Conservation (phyloP, 176 grass and related monocot genomes). For the Musa acuminata region DNA sequence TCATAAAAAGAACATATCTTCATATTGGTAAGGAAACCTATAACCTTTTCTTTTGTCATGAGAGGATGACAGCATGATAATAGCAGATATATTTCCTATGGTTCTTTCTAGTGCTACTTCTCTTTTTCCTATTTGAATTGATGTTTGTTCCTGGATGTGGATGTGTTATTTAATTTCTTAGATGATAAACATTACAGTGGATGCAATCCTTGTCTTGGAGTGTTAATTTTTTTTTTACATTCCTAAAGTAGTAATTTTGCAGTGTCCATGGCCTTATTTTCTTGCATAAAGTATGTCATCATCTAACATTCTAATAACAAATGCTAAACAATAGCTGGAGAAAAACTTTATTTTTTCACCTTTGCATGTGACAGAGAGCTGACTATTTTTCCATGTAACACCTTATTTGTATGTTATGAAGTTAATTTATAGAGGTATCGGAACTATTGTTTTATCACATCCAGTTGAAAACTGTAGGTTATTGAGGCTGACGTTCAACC, state of each 20-base stretch:
- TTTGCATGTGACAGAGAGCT: slow-evolving; percentile 7
- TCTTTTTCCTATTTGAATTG: not conserved
- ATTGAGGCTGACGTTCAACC: slow-evolving; percentile 67
- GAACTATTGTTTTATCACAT: slow-evolving; percentile 18
- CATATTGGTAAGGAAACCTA: not conserved
- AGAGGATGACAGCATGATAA: no score
- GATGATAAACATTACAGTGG: not conserved
- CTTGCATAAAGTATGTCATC: no score
- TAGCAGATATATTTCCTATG: not conserved
- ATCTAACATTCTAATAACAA: no score
- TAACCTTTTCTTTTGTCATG: not conserved
- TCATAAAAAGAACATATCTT: not conserved
- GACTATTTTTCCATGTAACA: not conserved
- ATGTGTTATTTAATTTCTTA: not conserved
- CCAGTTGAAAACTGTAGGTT: slow-evolving; percentile 49
- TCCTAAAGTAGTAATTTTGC: no score
- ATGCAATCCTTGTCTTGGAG: no score
- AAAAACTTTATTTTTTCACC: not conserved
- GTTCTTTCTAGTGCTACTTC: not conserved
- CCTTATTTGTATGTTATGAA: not conserved
- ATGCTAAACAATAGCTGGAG: no score
- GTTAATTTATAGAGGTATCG: not conserved
- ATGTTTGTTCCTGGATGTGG: not conserved
- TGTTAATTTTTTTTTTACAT: no score
- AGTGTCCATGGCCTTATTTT: no score